Evolutionary conservation across 1,139 yeast species (phyloP).

Genomic region (Pneumocystis wakefieldiae): DNA sequence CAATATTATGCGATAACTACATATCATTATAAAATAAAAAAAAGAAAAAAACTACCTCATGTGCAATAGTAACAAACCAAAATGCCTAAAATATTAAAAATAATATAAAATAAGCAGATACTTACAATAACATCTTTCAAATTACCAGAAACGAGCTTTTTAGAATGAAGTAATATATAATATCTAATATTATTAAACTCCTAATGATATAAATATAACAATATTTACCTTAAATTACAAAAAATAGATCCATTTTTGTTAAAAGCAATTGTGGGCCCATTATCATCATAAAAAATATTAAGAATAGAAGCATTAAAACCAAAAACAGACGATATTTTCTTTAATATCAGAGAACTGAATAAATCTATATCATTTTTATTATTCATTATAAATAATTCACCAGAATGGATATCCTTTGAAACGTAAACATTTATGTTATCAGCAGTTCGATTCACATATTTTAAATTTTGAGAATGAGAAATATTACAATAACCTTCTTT

Average conservation of each 20-base stretch:
- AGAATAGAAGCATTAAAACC: slow-evolving; percentile 15
- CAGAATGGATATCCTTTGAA: not conserved
- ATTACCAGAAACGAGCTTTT: slow-evolving; percentile 12
- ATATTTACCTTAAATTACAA: slow-evolving; percentile 25
- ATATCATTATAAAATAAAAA: not conserved
- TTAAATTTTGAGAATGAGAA: not conserved
- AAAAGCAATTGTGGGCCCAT: slow-evolving; percentile 24
- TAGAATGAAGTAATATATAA: slow-evolving; percentile 4
- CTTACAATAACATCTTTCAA: slow-evolving; percentile 16
- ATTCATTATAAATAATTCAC: not conserved
- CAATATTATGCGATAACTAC: slow-evolving; percentile 28
- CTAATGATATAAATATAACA: slow-evolving; percentile 11
- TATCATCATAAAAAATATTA: slow-evolving; percentile 21
- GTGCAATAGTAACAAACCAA: slow-evolving; percentile 30
- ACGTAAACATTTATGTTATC: not conserved
- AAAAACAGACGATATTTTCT: slow-evolving; percentile 14
- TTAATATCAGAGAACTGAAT: slow-evolving; percentile 9
- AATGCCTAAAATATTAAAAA: not conserved
- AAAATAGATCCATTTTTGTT: slow-evolving; percentile 26
- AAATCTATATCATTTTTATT: slow-evolving; percentile 8
- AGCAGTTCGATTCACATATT: not conserved
- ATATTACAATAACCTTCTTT: not conserved
- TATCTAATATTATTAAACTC: not conserved
- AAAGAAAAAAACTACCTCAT: slow-evolving; percentile 15
- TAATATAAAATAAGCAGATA: slow-evolving; percentile 16